A percentile compares a stretch with the other conserved stretches of the same genome.
phyloP scores from a whole-genome alignment of 306 rosid genomes.

The Glycine latifolia region DNA sequence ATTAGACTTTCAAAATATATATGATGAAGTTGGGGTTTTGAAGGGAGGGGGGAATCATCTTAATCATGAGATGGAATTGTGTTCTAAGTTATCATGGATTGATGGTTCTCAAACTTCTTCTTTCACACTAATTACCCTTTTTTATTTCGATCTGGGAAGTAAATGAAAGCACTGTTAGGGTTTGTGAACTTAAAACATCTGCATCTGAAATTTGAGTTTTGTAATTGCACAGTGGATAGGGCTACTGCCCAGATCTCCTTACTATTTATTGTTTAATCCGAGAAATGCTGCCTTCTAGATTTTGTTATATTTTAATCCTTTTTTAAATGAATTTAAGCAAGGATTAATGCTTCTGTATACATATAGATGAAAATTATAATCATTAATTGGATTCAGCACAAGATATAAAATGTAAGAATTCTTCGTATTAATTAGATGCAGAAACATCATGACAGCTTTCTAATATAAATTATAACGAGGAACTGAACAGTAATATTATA shows the following conservation, averaged over 20 bases:
- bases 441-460: not conserved
- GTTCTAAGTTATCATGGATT: slow-evolving; percentile 33
- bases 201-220: slow-evolving; percentile 22
- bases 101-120: slow-evolving; percentile 31
- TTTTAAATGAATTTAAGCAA: slow-evolving; percentile 12
- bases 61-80: slow-evolving; percentile 26
- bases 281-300: not conserved
- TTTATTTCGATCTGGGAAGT: not conserved
- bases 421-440: not conserved
- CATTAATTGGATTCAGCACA: not conserved
- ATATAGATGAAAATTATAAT: not conserved
- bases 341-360: not conserved
- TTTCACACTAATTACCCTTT: not conserved
- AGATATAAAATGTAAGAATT: slow-evolving; percentile 7
- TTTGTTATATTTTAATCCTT: not conserved
- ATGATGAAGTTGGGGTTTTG: slow-evolving; percentile 34
- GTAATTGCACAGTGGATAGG: slow-evolving; percentile 33
- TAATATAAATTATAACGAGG: not conserved
- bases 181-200: slow-evolving; percentile 39
- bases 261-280: not conserved
- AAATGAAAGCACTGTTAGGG: slow-evolving; percentile 50
- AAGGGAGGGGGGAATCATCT: not conserved
- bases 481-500: slow-evolving; percentile 1
- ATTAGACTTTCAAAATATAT: slow-evolving; percentile 48
- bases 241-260: slow-evolving; percentile 16